Percentiles rank a stretch among this genome's conserved stretches.
Evolutionary conservation across 2,329 filamentous ascomycete species (phyloP).

Genomic region (Penicillium freii): DNA sequence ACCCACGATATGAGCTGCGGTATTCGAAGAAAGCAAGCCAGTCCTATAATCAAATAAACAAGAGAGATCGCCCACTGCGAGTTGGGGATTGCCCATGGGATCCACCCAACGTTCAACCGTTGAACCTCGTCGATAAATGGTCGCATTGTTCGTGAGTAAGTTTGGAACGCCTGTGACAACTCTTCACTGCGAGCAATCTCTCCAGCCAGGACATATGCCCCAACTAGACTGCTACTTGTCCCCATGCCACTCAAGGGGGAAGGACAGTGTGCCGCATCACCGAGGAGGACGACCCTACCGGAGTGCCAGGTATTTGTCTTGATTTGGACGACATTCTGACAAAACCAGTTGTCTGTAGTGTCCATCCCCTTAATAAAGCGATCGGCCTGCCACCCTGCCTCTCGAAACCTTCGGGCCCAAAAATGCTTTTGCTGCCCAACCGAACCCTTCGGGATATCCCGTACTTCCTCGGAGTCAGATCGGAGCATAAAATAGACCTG

Average conservation of each 20-base stretch:
- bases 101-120: constrained; percentile 10
- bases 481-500: constrained; percentile 24
- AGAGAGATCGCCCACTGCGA: constrained; percentile 12
- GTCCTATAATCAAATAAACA: too few species aligned
- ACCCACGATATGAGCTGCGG: too few species aligned
- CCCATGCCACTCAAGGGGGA: constrained; percentile 38
- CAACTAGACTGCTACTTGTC: constrained; percentile 25
- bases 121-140: too few species aligned
- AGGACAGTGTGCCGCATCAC: constrained; percentile 42
- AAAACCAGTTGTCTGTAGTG: constrained; percentile 46
- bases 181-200: too few species aligned
- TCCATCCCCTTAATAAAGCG: constrained; percentile 41
- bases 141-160: too few species aligned
- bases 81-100: constrained; percentile 18
- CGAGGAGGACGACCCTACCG: constrained; percentile 37
- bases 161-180: too few species aligned
- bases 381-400: constrained; percentile 40
- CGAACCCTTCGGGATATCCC: constrained; percentile 11
- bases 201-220: too few species aligned
- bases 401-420: constrained; percentile 30
- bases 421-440: constrained; percentile 29
- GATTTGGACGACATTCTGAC: constrained; percentile 39
- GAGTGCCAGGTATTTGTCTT: constrained; percentile 31
- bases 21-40: too few species aligned
- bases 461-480: constrained; percentile 13